These are phyloP conservation scores for Wallemia mellicola DNA, from an alignment of 1,284 basidiomycete genomes.

Conservation along the genomic window DNA sequence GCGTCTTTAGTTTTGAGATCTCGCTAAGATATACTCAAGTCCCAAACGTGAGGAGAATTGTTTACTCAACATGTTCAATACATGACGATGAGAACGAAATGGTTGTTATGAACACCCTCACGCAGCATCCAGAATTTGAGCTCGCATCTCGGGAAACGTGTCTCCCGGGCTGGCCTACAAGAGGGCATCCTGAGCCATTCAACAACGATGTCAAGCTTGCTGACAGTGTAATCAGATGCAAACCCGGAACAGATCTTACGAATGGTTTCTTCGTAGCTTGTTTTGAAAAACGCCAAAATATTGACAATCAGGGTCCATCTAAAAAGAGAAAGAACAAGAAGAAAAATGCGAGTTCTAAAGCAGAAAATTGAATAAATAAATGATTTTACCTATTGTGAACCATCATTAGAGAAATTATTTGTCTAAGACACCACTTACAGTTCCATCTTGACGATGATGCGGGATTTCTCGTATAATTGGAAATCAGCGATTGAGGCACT, in stretches of 20 bases:
- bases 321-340: background rate
- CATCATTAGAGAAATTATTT: too few relatives aligned
- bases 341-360: background rate
- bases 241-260: conserved; percentile 53
- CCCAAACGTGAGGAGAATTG: conserved; percentile 32
- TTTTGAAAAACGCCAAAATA: conserved; percentile 20
- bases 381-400: too few relatives aligned
- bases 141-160: conserved; percentile 24
- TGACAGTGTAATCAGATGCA: conserved; percentile 44
- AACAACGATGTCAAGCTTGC: conserved; percentile 23
- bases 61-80: conserved; percentile 88
- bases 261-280: conserved; percentile 88
- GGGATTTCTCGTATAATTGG: background rate
- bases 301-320: background rate
- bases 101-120: conserved; percentile 39
- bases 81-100: conserved; percentile 72
- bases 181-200: background rate
- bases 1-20: conserved; percentile 1
- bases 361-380: background rate
- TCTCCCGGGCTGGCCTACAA: conserved; percentile 7
- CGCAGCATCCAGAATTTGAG: conserved; percentile 49
- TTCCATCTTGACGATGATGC: background rate
- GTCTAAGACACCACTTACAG: too few relatives aligned
- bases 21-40: conserved; percentile 17
- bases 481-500: background rate